phyloP scores from a whole-genome alignment of 164 flowering plant genomes.

The Malania oleifera region DNA sequence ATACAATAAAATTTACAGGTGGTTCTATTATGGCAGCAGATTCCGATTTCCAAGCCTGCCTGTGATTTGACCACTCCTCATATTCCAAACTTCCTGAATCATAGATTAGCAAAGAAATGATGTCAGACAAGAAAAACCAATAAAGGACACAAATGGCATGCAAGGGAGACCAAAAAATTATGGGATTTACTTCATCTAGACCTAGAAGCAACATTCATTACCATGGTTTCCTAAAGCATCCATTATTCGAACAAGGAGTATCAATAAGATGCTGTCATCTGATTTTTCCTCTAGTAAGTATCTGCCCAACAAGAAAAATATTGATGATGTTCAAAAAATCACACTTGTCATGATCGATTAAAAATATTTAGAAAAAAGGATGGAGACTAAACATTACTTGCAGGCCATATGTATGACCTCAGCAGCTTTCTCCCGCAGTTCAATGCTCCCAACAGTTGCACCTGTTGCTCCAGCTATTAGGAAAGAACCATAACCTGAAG shows the following conservation, averaged over 20 bases:
- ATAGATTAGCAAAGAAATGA: conserved; percentile 9
- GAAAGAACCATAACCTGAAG: conserved; percentile 33
- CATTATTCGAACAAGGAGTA: conserved; percentile 81
- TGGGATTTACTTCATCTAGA: not conserved
- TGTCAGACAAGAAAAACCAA: conserved; percentile 4
- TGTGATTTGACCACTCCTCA: conserved; percentile 93
- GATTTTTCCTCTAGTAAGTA: conserved; percentile 82
- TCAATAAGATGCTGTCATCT: conserved; percentile 91
- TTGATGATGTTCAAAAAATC: conserved; percentile 16
- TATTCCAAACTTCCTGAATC: conserved; percentile 84
- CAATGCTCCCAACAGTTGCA: conserved; percentile 73
- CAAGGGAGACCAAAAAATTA: not conserved
- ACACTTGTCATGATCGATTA: not conserved
- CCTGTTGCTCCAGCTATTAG: conserved; percentile 89
- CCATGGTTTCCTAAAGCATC: conserved; percentile 93
- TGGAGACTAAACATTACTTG: conserved; percentile 47
- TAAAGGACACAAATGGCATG: not conserved
- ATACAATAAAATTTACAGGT: conserved; percentile 69
- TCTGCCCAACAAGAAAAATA: conserved; percentile 38
- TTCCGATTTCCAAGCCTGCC: conserved; percentile 95
- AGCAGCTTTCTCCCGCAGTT: conserved; percentile 79
- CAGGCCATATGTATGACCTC: conserved; percentile 70
- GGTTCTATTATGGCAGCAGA: conserved; percentile 91
- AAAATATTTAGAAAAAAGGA: not conserved
- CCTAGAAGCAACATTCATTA: conserved; percentile 23